phyloP scores from a whole-genome alignment of 2,329 filamentous ascomycete species.

The Intubia oerlemansii region DNA sequence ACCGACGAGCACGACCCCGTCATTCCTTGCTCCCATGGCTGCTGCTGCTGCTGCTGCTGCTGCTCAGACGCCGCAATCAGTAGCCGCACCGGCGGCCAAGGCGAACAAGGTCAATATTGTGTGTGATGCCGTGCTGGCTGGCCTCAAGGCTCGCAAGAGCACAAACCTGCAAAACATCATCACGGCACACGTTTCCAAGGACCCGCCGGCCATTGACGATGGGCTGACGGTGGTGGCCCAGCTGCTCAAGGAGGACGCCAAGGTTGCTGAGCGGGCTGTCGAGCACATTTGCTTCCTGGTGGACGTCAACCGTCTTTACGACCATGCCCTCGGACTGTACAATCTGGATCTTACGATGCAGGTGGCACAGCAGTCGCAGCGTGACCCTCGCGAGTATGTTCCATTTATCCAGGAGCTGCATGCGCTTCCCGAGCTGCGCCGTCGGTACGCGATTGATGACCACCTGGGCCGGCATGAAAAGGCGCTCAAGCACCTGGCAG shows the following conservation, averaged over 20 bases:
- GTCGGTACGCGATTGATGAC: constrained; percentile 73
- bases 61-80: constrained; percentile 1
- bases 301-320: constrained; percentile 80
- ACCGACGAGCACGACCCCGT: no score
- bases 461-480: constrained; percentile 58
- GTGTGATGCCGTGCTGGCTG: constrained; percentile 62
- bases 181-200: constrained; percentile 86
- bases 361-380: constrained; percentile 88
- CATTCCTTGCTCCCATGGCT: no score
- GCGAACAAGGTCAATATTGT: constrained; percentile 62
- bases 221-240: constrained; percentile 61
- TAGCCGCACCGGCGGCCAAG: neutral
- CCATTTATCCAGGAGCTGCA: constrained; percentile 84
- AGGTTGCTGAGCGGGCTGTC: constrained; percentile 67
- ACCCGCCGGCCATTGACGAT: constrained; percentile 71
- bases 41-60: no score
- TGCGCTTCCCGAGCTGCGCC: constrained; percentile 44
- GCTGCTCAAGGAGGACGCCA: constrained; percentile 44
- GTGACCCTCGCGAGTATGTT: constrained; percentile 85
- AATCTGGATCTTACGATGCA: constrained; percentile 75
- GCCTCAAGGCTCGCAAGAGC: constrained; percentile 38
- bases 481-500: constrained; percentile 56
- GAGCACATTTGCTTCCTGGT: constrained; percentile 96
- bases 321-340: constrained; percentile 76
- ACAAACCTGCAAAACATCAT: constrained; percentile 74